Base-by-base conservation (phyloP, 257 asterid species). In the Penstemon davidsonii region DNA sequence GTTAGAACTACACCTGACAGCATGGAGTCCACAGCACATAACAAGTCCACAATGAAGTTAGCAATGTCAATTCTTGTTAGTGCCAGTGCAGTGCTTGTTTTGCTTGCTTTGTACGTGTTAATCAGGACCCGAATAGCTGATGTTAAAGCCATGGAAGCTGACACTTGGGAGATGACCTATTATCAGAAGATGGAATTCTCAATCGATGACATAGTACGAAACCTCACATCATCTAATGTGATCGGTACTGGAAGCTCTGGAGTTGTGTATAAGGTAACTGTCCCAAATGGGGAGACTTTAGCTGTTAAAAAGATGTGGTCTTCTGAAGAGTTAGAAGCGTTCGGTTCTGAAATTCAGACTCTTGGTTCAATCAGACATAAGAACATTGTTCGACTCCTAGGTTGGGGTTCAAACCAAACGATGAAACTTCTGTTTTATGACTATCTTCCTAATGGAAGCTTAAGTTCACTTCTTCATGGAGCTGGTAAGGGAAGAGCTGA, bases 251-350 rank as follows among this genome's bases (percentile, higher is more conserved):
- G 99, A 39, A 91, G 99, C 88, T 93, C 99, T 0, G 99, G 97
- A 8, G 99, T 93, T 6, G 99, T 93, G 44, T 93, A 90, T 54
- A 76, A 80, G 79, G 96, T 93, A 44, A 85, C 78, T 49, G 82
- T 78, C 11, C 91, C 89, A 7, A 81, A 73, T 51, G 98, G 97
- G 71, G 89, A 72, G 66, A 77, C 80, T 11, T 61, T 90, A 18
- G 97, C 99, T 0, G 94, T 93, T 57, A 90, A 93, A 78, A 90
- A 93, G 75, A 90, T 93, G 97, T 93, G 99, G 97, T 88, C 99
- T 7, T 75, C 95, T 1, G 95, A 90, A 43, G 96, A 82, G 76
- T 79, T 91, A 10, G 95, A 85, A n/a, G 92, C 92, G 0, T 93
- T 93, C 67, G 55, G 71, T 37, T 90, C 96, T 3, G 99, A 93